Base-by-base conservation (phyloP, 345 rosid genomes). In the Lepidium didymum region DNA sequence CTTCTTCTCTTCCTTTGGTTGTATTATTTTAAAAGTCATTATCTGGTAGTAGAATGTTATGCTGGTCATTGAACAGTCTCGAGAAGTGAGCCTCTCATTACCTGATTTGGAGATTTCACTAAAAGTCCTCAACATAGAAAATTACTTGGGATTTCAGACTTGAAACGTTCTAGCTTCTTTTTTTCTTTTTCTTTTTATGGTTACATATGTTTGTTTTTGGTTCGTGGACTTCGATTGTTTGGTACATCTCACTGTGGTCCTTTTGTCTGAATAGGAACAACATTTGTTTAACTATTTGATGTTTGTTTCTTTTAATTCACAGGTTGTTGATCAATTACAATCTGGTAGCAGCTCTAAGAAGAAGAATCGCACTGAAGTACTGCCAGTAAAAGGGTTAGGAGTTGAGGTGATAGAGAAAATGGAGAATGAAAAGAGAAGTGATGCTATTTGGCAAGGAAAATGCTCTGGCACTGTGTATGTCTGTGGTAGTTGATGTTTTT, bases 391-490 rank as follows among this genome's bases (percentile, higher is more conserved):
- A 54, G 95, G 97, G 44, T 61, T 89, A 70, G 97, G 99, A 60
- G 67, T 44, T 14, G 77, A 79, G 25, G 86, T 86, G 49, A 46
- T 89, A 6, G 87, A 81, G 68, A 79, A 78, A 79, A 73, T 94
- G 99, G 86, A 81, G 59, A 88, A 64, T 72, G 87, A 84, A 46
- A 94, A 94, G 68, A 72, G 62, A 43, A 94, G 82, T 36, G 96
- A 94, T 79, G 88, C 52, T 55, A 69, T 6, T 72, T 94, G 99
- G 99, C 87, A 86, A 80, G 99, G 97, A 60, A 94, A 87, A 86
- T 94, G 99, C 72, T 94, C 99, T 51, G 97, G 97, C 86, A 86
- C 97, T 82, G 95, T 94, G 99, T 91, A 91, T 73, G 99, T 94
- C 61, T 79, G 33, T 78, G 77, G 55, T 53, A 36, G 8, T 37